Evolutionary conservation across 2,329 filamentous ascomycete species (phyloP).

Genomic region (Cercospora citrullina): DNA sequence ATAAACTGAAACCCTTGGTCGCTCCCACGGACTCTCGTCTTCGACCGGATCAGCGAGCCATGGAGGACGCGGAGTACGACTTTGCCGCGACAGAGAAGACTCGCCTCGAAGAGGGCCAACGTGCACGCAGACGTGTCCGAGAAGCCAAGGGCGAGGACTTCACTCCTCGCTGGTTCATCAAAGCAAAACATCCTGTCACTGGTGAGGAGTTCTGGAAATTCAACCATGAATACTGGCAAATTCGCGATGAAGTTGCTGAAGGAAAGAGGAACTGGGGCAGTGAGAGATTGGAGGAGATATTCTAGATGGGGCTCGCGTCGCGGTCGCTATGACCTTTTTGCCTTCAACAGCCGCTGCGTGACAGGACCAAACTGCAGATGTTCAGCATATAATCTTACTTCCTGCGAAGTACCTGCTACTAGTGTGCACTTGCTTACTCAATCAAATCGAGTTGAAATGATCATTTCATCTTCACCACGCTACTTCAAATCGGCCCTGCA

Average conservation of each 20-base stretch:
- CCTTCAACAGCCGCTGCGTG: not conserved
- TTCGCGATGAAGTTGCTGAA: constrained; percentile 64
- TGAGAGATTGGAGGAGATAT: constrained; percentile 70
- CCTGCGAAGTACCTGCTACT: not conserved
- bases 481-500: not conserved
- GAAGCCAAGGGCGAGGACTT: constrained; percentile 82
- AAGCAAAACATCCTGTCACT: constrained; percentile 70
- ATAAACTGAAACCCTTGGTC: constrained; percentile 72
- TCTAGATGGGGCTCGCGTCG: constrained; percentile 41
- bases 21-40: constrained; percentile 93
- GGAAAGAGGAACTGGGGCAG: constrained; percentile 65
- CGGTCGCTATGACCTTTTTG: not conserved
- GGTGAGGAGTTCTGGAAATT: constrained; percentile 91
- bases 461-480: not conserved
- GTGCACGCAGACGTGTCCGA: constrained; percentile 68
- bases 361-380: not conserved
- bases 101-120: constrained; percentile 86
- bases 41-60: constrained; percentile 90
- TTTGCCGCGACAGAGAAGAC: constrained; percentile 92
- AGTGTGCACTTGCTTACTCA: not conserved
- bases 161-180: constrained; percentile 79
- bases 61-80: constrained; percentile 98
- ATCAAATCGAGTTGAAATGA: not conserved
- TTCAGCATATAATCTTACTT: not conserved
- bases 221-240: constrained; percentile 83